Conservation (phyloP, 2,329 filamentous ascomycete species). For the Cytospora leucostoma region DNA sequence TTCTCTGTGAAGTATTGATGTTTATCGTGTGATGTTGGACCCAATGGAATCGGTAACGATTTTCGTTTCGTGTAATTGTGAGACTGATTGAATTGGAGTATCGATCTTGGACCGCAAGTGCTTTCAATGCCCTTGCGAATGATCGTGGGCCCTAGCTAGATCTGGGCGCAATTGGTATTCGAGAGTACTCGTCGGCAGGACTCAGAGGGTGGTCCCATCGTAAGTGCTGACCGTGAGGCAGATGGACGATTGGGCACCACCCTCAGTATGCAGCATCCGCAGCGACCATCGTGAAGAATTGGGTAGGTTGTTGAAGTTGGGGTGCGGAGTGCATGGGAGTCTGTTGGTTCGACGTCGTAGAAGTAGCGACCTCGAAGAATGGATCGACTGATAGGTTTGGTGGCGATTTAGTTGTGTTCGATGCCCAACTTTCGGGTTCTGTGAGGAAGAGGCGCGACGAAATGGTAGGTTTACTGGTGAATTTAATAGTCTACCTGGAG, state of each 20-base stretch:
- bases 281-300: slow-evolving; percentile 44
- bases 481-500: neutral
- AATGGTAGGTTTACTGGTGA: neutral
- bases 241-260: slow-evolving; percentile 48
- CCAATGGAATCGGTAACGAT: neutral
- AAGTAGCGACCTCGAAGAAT: slow-evolving; percentile 9
- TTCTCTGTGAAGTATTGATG: neutral
- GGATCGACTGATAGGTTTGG: neutral
- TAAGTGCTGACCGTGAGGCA: slow-evolving; percentile 39
- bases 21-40: slow-evolving; percentile 1
- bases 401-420: neutral
- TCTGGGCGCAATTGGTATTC: neutral
- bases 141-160: neutral
- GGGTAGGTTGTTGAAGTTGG: slow-evolving; percentile 35
- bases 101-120: neutral
- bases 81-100: neutral
- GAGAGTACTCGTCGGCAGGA: slow-evolving; percentile 35
- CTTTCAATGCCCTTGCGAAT: too few species aligned
- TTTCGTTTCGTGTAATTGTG: too few species aligned
- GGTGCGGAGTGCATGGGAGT: slow-evolving; percentile 25
- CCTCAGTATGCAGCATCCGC: slow-evolving; percentile 54
- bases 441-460: slow-evolving; percentile 16
- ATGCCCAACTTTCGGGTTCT: neutral
- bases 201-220: slow-evolving; percentile 60
- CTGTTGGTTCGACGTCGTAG: neutral